Evolutionary conservation across 164 flowering plant genomes (phyloP), one percentile per base, ranked within the genome.

Genomic region (Paratinospora sagittata): DNA sequence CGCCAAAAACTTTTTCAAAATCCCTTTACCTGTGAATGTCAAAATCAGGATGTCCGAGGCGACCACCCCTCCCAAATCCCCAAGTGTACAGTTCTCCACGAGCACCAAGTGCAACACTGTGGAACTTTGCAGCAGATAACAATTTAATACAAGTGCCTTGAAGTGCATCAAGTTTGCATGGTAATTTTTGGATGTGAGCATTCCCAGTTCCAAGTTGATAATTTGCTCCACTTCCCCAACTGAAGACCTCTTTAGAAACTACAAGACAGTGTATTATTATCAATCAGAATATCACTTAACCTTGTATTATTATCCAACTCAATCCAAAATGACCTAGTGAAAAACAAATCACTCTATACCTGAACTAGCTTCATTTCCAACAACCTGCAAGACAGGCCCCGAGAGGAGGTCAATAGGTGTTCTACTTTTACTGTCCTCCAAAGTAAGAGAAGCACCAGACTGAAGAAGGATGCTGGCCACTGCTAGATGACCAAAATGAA

Each of bases 21-120:
- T 47, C 24, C 23, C 9, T 36, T 68, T 77, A 91, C 99, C 99
- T 93, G 82, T 96, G 99, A 67, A 96, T 93, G 76, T 96, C 99
- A 82, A 96, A 96, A 36, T 96, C 99, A 61, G 97, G 97, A 65
- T 96, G 99, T 60, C 99, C 99, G 80, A 96, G 97, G 47, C 99
- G 98, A 41, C 99, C 99, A 0, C 99, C 99, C 75, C 99, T 86
- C 71, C 99, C 99, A 85, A 91, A 96, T 24, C 99, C 99, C 99
- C 99, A 96, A 8, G 98, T 91, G 77, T 88, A 91, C 67, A 96
- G 87, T 79, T 93, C 95, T 70, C 99, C 99, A 66, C 67, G 69
- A 49, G 86, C 77, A 79, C 77, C 90, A 69, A 93, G 90, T n/a
- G 98, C 98, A 36, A 89, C 89, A 84, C 99, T 96, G 49, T 96